Evolutionary conservation across 2,329 filamentous ascomycete species (phyloP).

Genomic region (Aureobasidium melanogenum): DNA sequence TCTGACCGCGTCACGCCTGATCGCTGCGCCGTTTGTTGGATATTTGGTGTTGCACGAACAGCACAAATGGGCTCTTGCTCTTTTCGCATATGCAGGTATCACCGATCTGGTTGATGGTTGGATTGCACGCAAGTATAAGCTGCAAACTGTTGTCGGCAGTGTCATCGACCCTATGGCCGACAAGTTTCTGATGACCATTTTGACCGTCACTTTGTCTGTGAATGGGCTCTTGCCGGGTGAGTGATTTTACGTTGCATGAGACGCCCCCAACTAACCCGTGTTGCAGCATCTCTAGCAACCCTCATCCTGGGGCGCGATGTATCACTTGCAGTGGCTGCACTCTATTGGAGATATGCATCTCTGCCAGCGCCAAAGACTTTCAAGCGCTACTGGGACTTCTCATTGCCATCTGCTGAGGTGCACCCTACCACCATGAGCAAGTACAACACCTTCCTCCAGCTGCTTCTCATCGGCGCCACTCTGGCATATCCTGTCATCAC

Average conservation of each 20-base stretch:
- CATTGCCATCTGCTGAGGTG: conserved; percentile 76
- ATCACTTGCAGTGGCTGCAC: conserved; percentile 71
- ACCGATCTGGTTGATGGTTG: conserved; percentile 91
- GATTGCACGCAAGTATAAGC: conserved; percentile 79
- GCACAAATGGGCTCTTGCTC: conserved; percentile 65
- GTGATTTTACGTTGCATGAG: conserved; percentile 18
- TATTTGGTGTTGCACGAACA: conserved; percentile 82
- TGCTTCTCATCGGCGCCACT: conserved; percentile 76
- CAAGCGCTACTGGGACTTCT: conserved; percentile 92
- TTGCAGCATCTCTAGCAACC: conserved; percentile 69
- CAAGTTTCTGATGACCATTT: conserved; percentile 88
- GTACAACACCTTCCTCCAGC: conserved; percentile 84
- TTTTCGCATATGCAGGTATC: conserved; percentile 88
- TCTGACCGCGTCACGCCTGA: conserved; percentile 75
- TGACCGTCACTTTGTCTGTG: conserved; percentile 75
- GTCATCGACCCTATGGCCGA: conserved; percentile 96
- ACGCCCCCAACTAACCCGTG: background rate
- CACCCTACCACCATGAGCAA: conserved; percentile 78
- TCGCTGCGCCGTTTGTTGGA: conserved; percentile 75
- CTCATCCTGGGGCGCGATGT: conserved; percentile 86
- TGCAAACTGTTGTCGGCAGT: conserved; percentile 88
- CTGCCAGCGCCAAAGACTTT: conserved; percentile 91
- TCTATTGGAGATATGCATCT: conserved; percentile 95
- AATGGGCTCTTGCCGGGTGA: conserved; percentile 73
- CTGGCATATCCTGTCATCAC: conserved; percentile 67